phyloP scores from a whole-genome alignment of 345 rosid genomes.

The Excoecaria cochinchinensis region DNA sequence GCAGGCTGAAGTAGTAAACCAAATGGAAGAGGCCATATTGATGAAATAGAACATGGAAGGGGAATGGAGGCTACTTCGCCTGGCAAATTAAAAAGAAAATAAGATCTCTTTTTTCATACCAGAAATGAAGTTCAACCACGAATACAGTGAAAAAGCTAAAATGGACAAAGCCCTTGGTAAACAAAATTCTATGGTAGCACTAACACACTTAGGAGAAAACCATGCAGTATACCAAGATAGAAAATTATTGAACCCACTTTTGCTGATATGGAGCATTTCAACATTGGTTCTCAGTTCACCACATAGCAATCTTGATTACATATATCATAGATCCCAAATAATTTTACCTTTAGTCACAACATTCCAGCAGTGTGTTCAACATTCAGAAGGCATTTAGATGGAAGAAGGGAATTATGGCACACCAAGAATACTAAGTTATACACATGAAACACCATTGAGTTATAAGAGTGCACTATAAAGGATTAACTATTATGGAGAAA shows the following conservation, averaged over 20 bases:
- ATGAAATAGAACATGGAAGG: constrained; percentile 58
- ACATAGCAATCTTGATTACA: background rate
- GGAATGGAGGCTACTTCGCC: constrained; percentile 82
- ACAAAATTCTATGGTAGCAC: background rate
- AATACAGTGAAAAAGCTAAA: background rate
- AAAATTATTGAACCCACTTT: background rate
- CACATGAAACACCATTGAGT: background rate
- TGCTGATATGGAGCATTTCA: background rate
- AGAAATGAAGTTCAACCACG: constrained; percentile 2
- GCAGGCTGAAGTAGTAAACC: constrained; percentile 82
- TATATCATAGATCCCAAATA: background rate
- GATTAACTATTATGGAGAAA: background rate
- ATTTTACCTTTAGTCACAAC: background rate
- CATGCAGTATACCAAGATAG: background rate
- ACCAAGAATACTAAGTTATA: background rate
- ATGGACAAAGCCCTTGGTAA: background rate
- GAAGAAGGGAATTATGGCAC: background rate
- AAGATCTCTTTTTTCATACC: background rate
- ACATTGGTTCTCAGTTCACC: background rate
- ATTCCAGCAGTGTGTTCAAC: background rate
- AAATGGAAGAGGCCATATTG: constrained; percentile 91
- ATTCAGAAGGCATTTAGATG: background rate
- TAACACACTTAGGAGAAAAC: background rate
- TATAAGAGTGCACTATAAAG: background rate
- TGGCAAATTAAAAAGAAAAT: constrained; percentile 27